Evolutionary conservation across 257 asterid species (phyloP).

Genomic region (Solanum ahanhuiri): DNA sequence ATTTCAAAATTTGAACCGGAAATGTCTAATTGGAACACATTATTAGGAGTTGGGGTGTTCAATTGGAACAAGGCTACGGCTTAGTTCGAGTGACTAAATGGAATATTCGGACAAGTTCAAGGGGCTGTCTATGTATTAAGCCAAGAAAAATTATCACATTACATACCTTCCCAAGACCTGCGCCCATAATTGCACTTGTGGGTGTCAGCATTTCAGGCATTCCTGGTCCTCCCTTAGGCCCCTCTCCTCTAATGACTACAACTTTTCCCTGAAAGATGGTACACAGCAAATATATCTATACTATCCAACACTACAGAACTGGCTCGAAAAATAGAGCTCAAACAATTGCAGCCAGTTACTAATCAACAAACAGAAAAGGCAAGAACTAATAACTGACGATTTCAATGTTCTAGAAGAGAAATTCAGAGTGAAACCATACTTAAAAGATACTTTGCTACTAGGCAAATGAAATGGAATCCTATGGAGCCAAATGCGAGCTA

Average conservation of each 20-base stretch:
- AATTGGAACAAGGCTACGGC: not conserved
- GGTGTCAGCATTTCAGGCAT: slow-evolving; percentile 99
- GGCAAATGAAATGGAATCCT: not conserved
- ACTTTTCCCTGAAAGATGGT: slow-evolving; percentile 70
- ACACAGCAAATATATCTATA: not conserved
- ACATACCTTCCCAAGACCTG: slow-evolving; percentile 95
- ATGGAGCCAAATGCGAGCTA: not conserved
- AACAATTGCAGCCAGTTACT: not conserved
- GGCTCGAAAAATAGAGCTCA: not conserved
- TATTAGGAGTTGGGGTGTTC: not conserved
- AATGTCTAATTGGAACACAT: not conserved
- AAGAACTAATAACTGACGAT: not conserved
- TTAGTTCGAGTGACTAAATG: not conserved
- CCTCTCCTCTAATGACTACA: slow-evolving; percentile 92
- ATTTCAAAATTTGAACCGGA: not conserved
- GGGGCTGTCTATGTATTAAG: not conserved
- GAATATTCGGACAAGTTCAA: not conserved
- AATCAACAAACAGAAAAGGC: not conserved
- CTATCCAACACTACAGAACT: not conserved
- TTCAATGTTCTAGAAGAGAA: not conserved
- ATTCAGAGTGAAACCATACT: not conserved
- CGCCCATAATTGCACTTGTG: slow-evolving; percentile 98
- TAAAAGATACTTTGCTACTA: not conserved
- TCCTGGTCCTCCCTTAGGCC: slow-evolving; percentile 99
- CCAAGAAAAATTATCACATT: not conserved